These are phyloP conservation scores for Alternaria sp. DNA, from an alignment of 2,329 filamentous ascomycete genomes.

Conservation along the genomic window DNA sequence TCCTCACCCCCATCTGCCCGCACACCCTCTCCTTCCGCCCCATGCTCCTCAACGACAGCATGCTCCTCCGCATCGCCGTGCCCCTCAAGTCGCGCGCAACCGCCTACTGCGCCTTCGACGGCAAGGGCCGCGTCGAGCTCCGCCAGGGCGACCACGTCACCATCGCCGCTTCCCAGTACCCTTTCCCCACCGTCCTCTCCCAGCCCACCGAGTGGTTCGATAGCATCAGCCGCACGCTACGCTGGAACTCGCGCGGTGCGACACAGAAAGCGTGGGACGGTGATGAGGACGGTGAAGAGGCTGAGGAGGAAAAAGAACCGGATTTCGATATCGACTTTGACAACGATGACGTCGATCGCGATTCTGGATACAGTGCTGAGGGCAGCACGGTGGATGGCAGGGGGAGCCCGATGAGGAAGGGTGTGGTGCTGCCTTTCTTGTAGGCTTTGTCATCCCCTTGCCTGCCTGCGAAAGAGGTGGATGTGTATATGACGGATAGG, in stretches of 20 bases:
- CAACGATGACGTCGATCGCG: constrained; percentile 62
- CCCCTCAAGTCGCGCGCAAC: constrained; percentile 86
- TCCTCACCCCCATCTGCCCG: constrained; percentile 95
- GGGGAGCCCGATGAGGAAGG: constrained; percentile 45
- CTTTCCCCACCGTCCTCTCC: constrained; percentile 93
- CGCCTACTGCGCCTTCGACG: constrained; percentile 96
- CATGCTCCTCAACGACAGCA: constrained; percentile 95
- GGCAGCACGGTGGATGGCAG: constrained; percentile 44
- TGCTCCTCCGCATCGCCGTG: constrained; percentile 87
- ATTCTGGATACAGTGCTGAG: constrained; percentile 50
- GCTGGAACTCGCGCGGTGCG: constrained; percentile 94
- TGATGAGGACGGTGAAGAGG: constrained; percentile 54
- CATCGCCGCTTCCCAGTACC: constrained; percentile 93
- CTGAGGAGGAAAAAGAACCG: constrained; percentile 54
- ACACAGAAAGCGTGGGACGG: constrained; percentile 83
- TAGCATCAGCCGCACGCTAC: constrained; percentile 86
- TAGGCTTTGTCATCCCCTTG: not conserved
- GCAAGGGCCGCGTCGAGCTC: constrained; percentile 93
- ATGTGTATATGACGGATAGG: not conserved
- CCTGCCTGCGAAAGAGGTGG: not conserved
- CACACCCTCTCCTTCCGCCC: constrained; percentile 96
- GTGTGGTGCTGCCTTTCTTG: constrained; percentile 42
- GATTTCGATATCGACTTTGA: constrained; percentile 98
- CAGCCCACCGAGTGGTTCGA: constrained; percentile 95
- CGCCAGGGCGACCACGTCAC: constrained; percentile 94